Evolutionary conservation across 306 rosid genomes (phyloP).

Genomic region (Luffa acutangula): DNA sequence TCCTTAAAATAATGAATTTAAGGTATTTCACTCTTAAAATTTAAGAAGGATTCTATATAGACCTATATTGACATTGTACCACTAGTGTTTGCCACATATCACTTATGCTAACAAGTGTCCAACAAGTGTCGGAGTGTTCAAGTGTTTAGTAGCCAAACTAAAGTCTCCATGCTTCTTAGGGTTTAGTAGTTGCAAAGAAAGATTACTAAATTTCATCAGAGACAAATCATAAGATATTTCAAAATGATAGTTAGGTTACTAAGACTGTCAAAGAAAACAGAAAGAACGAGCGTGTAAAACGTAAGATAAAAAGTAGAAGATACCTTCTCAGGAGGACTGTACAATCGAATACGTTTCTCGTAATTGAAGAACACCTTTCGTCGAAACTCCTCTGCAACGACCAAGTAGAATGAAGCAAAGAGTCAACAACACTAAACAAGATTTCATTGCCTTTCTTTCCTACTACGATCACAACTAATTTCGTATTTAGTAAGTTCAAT

Average conservation of each 20-base stretch:
- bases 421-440: background rate
- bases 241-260: background rate
- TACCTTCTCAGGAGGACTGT: conserved; percentile 91
- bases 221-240: background rate
- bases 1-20: too few species aligned
- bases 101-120: too few species aligned
- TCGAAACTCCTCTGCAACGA: conserved; percentile 59
- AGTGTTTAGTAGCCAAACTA: too few species aligned
- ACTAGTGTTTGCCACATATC: too few species aligned
- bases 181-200: background rate
- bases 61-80: too few species aligned
- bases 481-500: background rate
- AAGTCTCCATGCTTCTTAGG: too few species aligned
- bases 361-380: conserved; percentile 83
- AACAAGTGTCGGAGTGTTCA: too few species aligned
- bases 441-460: background rate
- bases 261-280: background rate
- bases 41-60: too few species aligned
- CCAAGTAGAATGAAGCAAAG: background rate
- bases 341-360: conserved; percentile 78
- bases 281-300: background rate
- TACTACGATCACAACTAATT: background rate
- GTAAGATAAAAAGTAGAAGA: background rate
- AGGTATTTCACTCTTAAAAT: too few species aligned
- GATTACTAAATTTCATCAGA: background rate